Percentiles rank a stretch among this genome's conserved stretches.
Conservation (phyloP, 2,329 filamentous ascomycete genomes). For the Calonectria pseudoturangicola region DNA sequence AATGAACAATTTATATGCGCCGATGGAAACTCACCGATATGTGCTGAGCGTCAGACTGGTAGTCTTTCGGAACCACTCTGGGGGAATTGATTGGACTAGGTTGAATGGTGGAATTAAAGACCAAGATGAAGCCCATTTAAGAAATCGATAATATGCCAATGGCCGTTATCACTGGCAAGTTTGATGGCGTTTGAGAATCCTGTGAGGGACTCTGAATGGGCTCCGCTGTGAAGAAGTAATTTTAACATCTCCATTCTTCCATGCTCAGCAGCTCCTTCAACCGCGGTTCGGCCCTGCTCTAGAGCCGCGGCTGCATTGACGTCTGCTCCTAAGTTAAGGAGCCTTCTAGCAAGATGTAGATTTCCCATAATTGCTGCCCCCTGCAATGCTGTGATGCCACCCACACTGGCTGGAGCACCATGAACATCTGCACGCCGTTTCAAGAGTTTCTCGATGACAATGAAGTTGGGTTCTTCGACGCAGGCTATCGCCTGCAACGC, state of each 20-base stretch:
- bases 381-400: conserved; percentile 31
- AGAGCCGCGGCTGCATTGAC: conserved; percentile 1
- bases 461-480: not conserved
- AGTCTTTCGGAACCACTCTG: too few species aligned
- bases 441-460: not conserved
- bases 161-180: not conserved
- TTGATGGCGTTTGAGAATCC: not conserved
- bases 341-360: not conserved
- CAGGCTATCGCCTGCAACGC: not conserved
- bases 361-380: conserved; percentile 21
- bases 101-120: too few species aligned
- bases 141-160: conserved; percentile 4
- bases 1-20: too few species aligned
- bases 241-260: conserved; percentile 34
- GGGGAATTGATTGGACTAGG: too few species aligned
- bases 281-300: conserved; percentile 15
- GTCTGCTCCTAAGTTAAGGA: not conserved
- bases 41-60: too few species aligned
- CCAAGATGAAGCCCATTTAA: not conserved
- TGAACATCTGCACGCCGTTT: conserved; percentile 4
- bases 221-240: conserved; percentile 20
- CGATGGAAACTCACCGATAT: too few species aligned
- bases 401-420: not conserved
- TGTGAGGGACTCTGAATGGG: not conserved
- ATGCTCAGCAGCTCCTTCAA: conserved; percentile 33